phyloP scores from a whole-genome alignment of 257 asterid genomes.

The Vinca minor region DNA sequence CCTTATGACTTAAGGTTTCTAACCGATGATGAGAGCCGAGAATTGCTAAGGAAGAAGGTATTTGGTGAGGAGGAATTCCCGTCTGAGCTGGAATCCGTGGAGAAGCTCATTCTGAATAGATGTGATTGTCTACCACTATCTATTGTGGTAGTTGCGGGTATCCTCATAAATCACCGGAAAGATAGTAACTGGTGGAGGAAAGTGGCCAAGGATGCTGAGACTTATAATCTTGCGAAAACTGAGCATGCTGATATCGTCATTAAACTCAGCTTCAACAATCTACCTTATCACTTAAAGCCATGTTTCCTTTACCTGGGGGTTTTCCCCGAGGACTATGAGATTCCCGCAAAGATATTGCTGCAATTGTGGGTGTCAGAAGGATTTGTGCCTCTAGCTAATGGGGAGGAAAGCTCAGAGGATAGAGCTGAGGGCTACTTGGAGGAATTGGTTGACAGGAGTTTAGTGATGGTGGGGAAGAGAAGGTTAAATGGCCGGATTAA shows the following conservation, averaged over 20 bases:
- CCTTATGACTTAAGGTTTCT: neutral
- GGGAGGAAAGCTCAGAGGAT: neutral
- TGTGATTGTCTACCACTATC: slow-evolving; percentile 41
- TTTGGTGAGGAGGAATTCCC: neutral
- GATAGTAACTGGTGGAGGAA: slow-evolving; percentile 14
- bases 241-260: neutral
- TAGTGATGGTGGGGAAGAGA: slow-evolving; percentile 18
- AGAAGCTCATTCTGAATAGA: slow-evolving; percentile 10
- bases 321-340: slow-evolving; percentile 16
- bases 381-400: slow-evolving; percentile 8
- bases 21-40: neutral
- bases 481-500: slow-evolving; percentile 14
- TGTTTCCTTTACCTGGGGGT: slow-evolving; percentile 25
- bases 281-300: slow-evolving; percentile 7
- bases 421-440: slow-evolving; percentile 15
- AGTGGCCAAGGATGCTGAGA: slow-evolving; percentile 16
- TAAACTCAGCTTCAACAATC: slow-evolving; percentile 12
- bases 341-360: slow-evolving; percentile 11
- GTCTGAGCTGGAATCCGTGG: slow-evolving; percentile 8
- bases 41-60: slow-evolving; percentile 4
- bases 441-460: slow-evolving; percentile 10
- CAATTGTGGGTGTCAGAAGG: slow-evolving; percentile 22
- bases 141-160: slow-evolving; percentile 38
- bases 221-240: neutral
- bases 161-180: slow-evolving; percentile 15